These are phyloP conservation scores for Phoma sp. DNA, from an alignment of 2,329 filamentous ascomycete genomes.

Conservation along the genomic window DNA sequence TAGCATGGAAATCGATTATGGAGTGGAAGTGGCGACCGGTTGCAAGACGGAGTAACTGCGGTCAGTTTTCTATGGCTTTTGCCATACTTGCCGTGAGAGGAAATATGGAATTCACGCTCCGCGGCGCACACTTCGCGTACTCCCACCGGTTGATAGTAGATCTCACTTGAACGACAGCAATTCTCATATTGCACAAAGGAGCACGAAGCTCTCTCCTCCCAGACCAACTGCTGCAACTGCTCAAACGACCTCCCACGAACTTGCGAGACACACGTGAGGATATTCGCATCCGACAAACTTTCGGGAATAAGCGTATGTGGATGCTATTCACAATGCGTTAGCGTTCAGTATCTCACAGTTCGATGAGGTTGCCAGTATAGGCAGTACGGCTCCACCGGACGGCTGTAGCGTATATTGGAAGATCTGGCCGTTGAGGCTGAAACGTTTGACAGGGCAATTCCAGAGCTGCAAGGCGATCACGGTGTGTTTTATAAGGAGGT, in stretches of 20 bases:
- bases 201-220: too few relatives aligned
- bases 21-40: conserved; percentile 10
- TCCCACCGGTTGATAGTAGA: background rate
- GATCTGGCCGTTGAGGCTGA: background rate
- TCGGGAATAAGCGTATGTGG: conserved; percentile 12
- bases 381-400: conserved; percentile 12
- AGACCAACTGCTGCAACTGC: background rate
- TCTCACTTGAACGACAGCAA: background rate
- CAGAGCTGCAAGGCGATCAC: background rate
- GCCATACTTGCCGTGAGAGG: conserved; percentile 15
- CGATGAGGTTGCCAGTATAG: conserved; percentile 14
- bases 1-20: background rate
- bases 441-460: background rate
- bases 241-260: background rate
- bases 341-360: conserved; percentile 15
- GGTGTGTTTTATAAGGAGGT: background rate
- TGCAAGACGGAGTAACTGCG: conserved; percentile 16
- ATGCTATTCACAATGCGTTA: conserved; percentile 20
- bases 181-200: background rate
- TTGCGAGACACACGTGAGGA: background rate
- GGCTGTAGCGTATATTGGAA: conserved; percentile 4
- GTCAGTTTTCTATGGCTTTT: conserved; percentile 20
- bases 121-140: background rate
- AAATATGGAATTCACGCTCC: conserved; percentile 11
- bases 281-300: background rate